phyloP scores from a whole-genome alignment of 805 yeast genomes.

The Scheffersomyces coipomensis region DNA sequence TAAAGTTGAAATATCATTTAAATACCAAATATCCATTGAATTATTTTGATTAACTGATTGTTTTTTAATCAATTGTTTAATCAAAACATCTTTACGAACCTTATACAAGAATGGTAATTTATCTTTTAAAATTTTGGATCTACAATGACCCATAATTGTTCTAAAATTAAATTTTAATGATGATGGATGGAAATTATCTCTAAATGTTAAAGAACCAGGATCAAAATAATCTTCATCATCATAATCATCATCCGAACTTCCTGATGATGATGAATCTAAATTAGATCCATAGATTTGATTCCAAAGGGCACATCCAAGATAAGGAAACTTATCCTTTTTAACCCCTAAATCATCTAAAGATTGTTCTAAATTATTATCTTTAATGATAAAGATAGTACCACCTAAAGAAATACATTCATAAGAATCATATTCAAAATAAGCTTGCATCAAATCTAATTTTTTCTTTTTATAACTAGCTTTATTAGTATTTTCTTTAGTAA shows the following conservation, averaged over 20 bases:
- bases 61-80: conserved; percentile 25
- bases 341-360: conserved; percentile 20
- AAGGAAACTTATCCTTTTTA: conserved; percentile 37
- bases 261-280: conserved; percentile 5
- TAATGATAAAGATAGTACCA: conserved; percentile 50
- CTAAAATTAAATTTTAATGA: conserved; percentile 34
- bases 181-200: conserved; percentile 27
- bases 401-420: conserved; percentile 52
- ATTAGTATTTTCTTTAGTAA: conserved; percentile 13
- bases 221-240: conserved; percentile 20
- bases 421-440: conserved; percentile 52
- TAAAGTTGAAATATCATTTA: conserved; percentile 57
- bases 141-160: conserved; percentile 37
- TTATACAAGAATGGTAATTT: conserved; percentile 46
- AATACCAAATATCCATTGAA: conserved; percentile 47
- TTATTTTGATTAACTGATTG: conserved; percentile 29
- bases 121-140: conserved; percentile 50
- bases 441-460: conserved; percentile 40
- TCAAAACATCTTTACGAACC: conserved; percentile 43
- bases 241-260: conserved; percentile 15
- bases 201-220: conserved; percentile 16
- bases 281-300: conserved; percentile 14
- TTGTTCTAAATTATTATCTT: conserved; percentile 43
- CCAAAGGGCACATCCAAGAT: conserved; percentile 55
- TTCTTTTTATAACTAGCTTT: conserved; percentile 25